Evolutionary conservation across 768 basidiomycete genomes (phyloP), one percentile per base, ranked within the genome.

Genomic region (Mrakia blollopis): DNA sequence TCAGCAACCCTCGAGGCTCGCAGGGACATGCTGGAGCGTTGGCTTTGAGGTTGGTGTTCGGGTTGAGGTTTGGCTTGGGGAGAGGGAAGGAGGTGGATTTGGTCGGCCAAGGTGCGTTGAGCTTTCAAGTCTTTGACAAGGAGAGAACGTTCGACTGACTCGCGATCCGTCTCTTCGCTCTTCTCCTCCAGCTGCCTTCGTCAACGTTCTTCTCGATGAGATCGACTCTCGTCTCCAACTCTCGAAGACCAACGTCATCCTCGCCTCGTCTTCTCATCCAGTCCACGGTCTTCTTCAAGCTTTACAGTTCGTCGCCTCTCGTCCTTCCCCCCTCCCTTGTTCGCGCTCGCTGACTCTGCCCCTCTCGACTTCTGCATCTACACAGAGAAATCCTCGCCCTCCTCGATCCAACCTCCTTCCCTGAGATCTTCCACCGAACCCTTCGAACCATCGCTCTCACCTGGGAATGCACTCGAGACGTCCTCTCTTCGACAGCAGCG

Each of bases 401-500:
- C 50, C 44, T 72, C 14, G 30, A 61, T 16, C 62, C 73, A 3
- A n/a, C 70, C 16, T 13, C 62, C 7, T 35, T 52, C 25, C 35
- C 57, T 16, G 47, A 35, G 0, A 7, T 77, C 41, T 77, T 77
- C 60, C 44, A 35, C 7, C 60, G 47, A 14, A 70, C 61, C 1
- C 76, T 77, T 13, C 41, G 23, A 18, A 47, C 61, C 16, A 30
- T 77, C 35, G 44, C 23, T 8, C 30, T 28, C 32, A 37, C 57
- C 16, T 77, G 76, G 76, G 47, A 77, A 23, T n/a, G 61, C n/a
- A 77, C 76, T 10, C 76, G 76, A 28, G 68, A 39, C n/a, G 69
- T 77, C 30, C 61, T 77, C 13, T 77, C 76, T 9, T 71, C 68
- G 18, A 37, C 32, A 9, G 67, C 65, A 11, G 65, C 41, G 5